phyloP scores from a whole-genome alignment of 2,329 filamentous ascomycete genomes.

The Clonostachys byssicola region DNA sequence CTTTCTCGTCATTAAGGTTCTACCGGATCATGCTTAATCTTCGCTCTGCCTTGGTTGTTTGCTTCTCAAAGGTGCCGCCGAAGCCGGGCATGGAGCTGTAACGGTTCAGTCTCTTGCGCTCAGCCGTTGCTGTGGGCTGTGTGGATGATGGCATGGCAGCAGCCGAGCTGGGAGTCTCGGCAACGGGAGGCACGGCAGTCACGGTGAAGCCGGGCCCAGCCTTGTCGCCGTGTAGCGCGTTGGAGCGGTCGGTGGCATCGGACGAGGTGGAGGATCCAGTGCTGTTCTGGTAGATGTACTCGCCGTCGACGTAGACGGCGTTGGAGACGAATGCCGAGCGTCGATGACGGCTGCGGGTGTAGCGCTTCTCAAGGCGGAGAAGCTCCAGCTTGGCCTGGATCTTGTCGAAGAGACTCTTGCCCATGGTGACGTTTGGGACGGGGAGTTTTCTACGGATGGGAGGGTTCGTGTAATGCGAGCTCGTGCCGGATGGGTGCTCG shows the following conservation, averaged over 20 bases:
- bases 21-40: slow-evolving; percentile 32
- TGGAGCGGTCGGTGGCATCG: slow-evolving; percentile 28
- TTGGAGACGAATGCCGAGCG: slow-evolving; percentile 87
- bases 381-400: slow-evolving; percentile 75
- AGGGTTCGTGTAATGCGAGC: too few species aligned
- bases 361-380: slow-evolving; percentile 91
- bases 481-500: too few species aligned
- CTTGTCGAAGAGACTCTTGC: slow-evolving; percentile 50
- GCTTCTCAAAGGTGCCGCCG: slow-evolving; percentile 29
- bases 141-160: not conserved
- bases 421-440: slow-evolving; percentile 27
- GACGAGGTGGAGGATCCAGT: slow-evolving; percentile 55
- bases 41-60: slow-evolving; percentile 30
- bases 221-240: slow-evolving; percentile 29
- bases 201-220: slow-evolving; percentile 11
- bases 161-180: not conserved
- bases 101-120: slow-evolving; percentile 47
- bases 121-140: not conserved
- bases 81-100: slow-evolving; percentile 55
- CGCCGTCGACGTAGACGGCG: slow-evolving; percentile 89
- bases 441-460: too few species aligned
- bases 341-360: slow-evolving; percentile 81
- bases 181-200: slow-evolving; percentile 14
- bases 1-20: slow-evolving; percentile 5
- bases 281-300: slow-evolving; percentile 76